Base-by-base conservation (phyloP, 148 eudicot genomes). In the Camellia sinensis region DNA sequence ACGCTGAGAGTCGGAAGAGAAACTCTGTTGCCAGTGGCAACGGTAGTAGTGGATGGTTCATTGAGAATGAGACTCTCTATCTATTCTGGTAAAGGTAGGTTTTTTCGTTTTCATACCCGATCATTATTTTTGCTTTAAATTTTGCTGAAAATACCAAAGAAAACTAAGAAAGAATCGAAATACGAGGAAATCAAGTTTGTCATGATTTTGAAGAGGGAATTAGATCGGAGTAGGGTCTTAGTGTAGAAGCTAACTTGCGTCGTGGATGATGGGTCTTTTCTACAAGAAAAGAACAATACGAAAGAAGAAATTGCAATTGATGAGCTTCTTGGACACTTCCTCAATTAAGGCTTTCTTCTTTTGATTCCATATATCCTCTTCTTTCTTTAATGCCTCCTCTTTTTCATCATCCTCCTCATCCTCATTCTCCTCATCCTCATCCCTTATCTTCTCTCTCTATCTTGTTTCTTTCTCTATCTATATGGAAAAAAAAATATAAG, bases 21-120 rank as follows among this genome's bases (percentile, higher is more conserved):
- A 7, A 8, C 29, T 14, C 21, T 50, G 77, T 1, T 1, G 45
- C 6, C 37, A 17, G 66, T 2, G 62, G 12, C 29, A 22, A 22
- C 7, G 66, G 18, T 3, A 14, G 6, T 59, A 63, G 72, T 19
- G 37, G 80, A 79, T 3, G 67, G 73, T 5, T 87, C 87, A 83
- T 83, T 50, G 67, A 89, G 87, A 73, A 86, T 80, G 12, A 87
- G 76, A 45, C 82, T 71, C 76, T 88, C 87, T 89, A 87, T 87
- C 12, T 87, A 86, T 29, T 82, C 92, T 7, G 70, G 82, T 79
- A 72, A 19, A 81, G 85, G 71, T 77, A 86, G 43, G 91, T 82
- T 77, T 84, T 85, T 78, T 83, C 88, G 67, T 82, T 83, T 75
- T 88, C 86, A 37, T 71, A 66, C 17, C 86, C 86, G 88, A 89